Evolutionary conservation across 805 yeast species (phyloP), one percentile per base, ranked within the genome.

Genomic region (Candida ficus): DNA sequence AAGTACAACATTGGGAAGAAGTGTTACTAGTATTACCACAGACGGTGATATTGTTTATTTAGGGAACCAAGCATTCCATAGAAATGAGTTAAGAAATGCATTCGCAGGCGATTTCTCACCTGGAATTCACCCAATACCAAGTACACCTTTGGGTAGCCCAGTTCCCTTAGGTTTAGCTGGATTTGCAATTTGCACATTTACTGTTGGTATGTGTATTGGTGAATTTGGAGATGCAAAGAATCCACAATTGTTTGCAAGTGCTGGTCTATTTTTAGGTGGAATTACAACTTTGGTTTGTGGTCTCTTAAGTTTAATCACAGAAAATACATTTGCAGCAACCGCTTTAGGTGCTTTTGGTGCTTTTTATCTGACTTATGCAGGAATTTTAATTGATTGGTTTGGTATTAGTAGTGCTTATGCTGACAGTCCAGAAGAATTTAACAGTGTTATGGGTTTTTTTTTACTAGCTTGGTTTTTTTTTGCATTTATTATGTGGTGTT

Each of bases 261-360:
- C 75, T 18, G 63, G 67, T 19, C 55, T 74, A 39, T 72, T 73
- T 47, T 68, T 72, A 32, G 71, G 76, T 16, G 81, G 81, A 9
- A 48, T 68, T 4, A 71, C 68, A 25, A 75, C 74, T 54, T 52
- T 72, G 4, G 60, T 74, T 30, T 71, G 72, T 29, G 82, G 82
- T 4, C 49, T 73, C 9, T 68, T 77, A 66, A 75, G 77, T 50
- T 54, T 75, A 36, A 46, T 68, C 16, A 52, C 68, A 29, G 78
- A 78, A 35, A 75, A 75, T 55, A 71, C 78, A 1, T 76, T 78
- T 69, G 81, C 76, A 19, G 71, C 70, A 29, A 69, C 77, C 33
- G 74, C 76, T 1, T 66, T 76, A 37, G 59, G 68, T 21, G 67
- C 71, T 54, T 76, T 69, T 58, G 81, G 80, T 19, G 74, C 77